Evolutionary conservation across 2,329 filamentous ascomycete genomes (phyloP).

Genomic region (Sarocladium strictum): DNA sequence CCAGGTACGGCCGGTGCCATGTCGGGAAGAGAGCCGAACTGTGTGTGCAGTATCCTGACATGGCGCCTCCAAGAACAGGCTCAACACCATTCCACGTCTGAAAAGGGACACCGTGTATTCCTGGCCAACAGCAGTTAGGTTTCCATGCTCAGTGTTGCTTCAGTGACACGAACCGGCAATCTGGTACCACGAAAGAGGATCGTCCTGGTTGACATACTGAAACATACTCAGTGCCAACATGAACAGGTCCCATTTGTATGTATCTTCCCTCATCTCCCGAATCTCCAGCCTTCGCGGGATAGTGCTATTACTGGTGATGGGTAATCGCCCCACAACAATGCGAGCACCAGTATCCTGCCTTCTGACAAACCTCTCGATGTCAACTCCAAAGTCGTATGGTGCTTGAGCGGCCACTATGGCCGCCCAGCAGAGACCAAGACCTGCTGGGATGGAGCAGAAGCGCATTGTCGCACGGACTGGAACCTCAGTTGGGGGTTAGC

Average conservation of each 20-base stretch:
- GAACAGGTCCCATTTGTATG: conserved; percentile 70
- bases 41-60: conserved; percentile 72
- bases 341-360: conserved; percentile 27
- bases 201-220: conserved; percentile 58
- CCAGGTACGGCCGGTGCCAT: conserved; percentile 80
- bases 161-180: conserved; percentile 55
- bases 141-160: background rate
- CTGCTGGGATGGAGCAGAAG: background rate
- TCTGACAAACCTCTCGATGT: conserved; percentile 32
- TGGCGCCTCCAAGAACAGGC: conserved; percentile 42
- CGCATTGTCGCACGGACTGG: background rate
- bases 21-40: conserved; percentile 68
- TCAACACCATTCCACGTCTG: conserved; percentile 46
- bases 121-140: conserved; percentile 31
- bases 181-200: conserved; percentile 68
- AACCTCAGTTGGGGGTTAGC: background rate
- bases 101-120: conserved; percentile 74
- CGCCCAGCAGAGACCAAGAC: background rate
- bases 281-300: conserved; percentile 57
- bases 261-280: conserved; percentile 55
- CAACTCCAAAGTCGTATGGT: conserved; percentile 46
- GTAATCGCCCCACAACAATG: conserved; percentile 39
- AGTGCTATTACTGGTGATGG: conserved; percentile 30
- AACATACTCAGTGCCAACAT: conserved; percentile 69
- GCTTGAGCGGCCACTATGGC: background rate